Conservation (phyloP, 2,329 filamentous ascomycete genomes). For the Pseudogymnoascus sp. region DNA sequence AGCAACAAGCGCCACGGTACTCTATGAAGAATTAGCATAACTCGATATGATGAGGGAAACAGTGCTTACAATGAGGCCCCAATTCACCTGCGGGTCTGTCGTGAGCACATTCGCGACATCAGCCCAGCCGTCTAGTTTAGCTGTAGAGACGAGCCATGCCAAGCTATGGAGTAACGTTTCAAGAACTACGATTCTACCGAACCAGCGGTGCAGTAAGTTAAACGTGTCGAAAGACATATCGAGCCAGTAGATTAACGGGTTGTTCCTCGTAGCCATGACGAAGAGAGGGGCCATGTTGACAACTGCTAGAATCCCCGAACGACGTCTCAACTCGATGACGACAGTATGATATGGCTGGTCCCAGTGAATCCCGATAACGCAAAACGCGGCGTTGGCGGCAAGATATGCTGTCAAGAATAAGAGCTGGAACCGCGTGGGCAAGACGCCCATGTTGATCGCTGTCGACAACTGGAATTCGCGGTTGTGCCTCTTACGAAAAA, state of each 20-base stretch:
- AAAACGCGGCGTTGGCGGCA: constrained; percentile 68
- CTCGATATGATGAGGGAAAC: background rate
- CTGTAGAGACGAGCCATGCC: constrained; percentile 46
- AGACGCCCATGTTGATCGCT: constrained; percentile 64
- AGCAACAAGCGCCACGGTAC: constrained; percentile 50
- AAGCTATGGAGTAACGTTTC: constrained; percentile 60
- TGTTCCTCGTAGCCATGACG: constrained; percentile 67
- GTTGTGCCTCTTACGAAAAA: constrained; percentile 70
- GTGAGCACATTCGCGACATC: constrained; percentile 34
- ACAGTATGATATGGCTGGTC: constrained; percentile 38
- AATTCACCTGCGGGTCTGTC: constrained; percentile 37
- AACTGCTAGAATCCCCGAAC: constrained; percentile 60
- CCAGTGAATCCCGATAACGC: constrained; percentile 58
- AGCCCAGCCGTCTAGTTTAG: constrained; percentile 41
- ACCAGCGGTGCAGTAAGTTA: constrained; percentile 74
- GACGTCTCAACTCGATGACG: constrained; percentile 51
- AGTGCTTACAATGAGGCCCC: constrained; percentile 55
- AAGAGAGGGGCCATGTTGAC: constrained; percentile 76
- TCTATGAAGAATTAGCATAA: constrained; percentile 32
- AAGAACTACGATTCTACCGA: constrained; percentile 66
- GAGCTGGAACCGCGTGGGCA: constrained; percentile 72
- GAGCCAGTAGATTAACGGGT: constrained; percentile 64
- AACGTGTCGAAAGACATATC: constrained; percentile 75
- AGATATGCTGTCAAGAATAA: constrained; percentile 61
- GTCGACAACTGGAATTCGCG: constrained; percentile 60